phyloP scores from a whole-genome alignment of 2,329 filamentous ascomycete species.

The Microdochium paspali region DNA sequence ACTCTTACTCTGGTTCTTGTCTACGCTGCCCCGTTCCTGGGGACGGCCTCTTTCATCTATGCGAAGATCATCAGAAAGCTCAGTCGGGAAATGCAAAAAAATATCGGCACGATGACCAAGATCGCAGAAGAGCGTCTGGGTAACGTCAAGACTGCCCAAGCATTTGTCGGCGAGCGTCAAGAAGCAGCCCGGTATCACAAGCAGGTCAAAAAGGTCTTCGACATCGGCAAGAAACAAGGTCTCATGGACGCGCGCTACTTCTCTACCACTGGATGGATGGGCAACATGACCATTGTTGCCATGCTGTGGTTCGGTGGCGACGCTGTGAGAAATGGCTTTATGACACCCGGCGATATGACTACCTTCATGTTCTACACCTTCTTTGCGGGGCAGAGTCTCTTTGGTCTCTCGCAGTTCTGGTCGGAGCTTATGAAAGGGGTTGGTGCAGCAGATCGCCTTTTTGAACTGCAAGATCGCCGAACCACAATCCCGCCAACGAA shows the following conservation, averaged over 20 bases:
- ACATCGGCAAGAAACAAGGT: slow-evolving; percentile 77
- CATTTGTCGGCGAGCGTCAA: slow-evolving; percentile 86
- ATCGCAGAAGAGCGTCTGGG: slow-evolving; percentile 97
- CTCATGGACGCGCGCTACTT: slow-evolving; percentile 89
- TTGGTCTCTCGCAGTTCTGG: slow-evolving; percentile 92
- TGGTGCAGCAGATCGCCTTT: slow-evolving; percentile 89
- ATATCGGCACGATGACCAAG: slow-evolving; percentile 85
- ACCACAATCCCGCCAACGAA: slow-evolving; percentile 82
- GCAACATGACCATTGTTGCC: slow-evolving; percentile 91
- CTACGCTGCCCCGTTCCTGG: slow-evolving; percentile 84
- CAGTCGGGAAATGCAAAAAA: slow-evolving; percentile 88
- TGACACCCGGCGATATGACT: slow-evolving; percentile 85
- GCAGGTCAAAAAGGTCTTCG: slow-evolving; percentile 87
- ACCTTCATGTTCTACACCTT: slow-evolving; percentile 99
- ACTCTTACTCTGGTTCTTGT: slow-evolving; percentile 81
- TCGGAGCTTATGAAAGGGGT: slow-evolving; percentile 99
- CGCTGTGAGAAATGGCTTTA: slow-evolving; percentile 77
- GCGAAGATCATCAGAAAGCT: slow-evolving; percentile 81
- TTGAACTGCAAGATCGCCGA: slow-evolving; percentile 87
- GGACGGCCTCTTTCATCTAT: slow-evolving; percentile 83
- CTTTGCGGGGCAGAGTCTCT: slow-evolving; percentile 75
- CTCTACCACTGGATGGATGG: slow-evolving; percentile 74
- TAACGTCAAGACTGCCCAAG: slow-evolving; percentile 93
- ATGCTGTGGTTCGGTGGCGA: slow-evolving; percentile 84
- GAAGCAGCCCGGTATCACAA: slow-evolving; percentile 87